Evolutionary conservation across 208 protist species (phyloP), one percentile per base, ranked within the genome.

Genomic region (Zelonia costaricensis): DNA sequence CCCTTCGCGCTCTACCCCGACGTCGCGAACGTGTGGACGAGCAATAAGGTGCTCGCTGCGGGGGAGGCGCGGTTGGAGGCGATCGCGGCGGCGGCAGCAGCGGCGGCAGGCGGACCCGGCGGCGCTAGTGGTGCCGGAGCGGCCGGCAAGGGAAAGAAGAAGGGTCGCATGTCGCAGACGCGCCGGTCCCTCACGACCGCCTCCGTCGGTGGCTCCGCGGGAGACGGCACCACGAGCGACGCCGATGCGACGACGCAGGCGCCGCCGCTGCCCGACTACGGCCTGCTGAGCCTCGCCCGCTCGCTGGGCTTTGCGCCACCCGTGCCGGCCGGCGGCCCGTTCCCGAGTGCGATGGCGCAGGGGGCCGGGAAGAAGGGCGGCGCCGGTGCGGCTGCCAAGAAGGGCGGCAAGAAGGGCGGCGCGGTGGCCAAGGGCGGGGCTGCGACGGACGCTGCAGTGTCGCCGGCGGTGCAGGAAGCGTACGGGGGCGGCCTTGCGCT

Each of bases 261-360:
- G 25, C 8, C 28, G 31, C 9, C 12, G 36, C 23, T 64, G 48
- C 65, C 65, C n/a, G 65, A 72, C 43, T 65, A 46, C 23, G 65
- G 57, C 3, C 25, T 72, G 16, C 10, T 72, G 39, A 68, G 60
- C 27, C 53, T 76, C 22, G 58, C 28, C 4, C 60, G 59, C 22
- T 52, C 61, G 1, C 69, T 76, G 20, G 61, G 61, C 31, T 76
- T 69, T 43, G 40, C 40, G n/a, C 31, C 44, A 13, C 47, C 60
- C 2, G 30, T 49, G 13, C 45, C 38, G 9, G 40, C 45, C 4
- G 25, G 25, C 36, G 28, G n/a, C n/a, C n/a, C n/a, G n/a, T 53
- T 9, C 20, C n/a, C 25, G 23, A 15, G 25, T 22, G 18, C 15
- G 38, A 7, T 13, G 42, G 38, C 4, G 20, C 18, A 65, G 10